Percentiles rank a stretch among this genome's conserved stretches.
Conservation (phyloP, 2,329 filamentous ascomycete species). For the Calonectria montana region DNA sequence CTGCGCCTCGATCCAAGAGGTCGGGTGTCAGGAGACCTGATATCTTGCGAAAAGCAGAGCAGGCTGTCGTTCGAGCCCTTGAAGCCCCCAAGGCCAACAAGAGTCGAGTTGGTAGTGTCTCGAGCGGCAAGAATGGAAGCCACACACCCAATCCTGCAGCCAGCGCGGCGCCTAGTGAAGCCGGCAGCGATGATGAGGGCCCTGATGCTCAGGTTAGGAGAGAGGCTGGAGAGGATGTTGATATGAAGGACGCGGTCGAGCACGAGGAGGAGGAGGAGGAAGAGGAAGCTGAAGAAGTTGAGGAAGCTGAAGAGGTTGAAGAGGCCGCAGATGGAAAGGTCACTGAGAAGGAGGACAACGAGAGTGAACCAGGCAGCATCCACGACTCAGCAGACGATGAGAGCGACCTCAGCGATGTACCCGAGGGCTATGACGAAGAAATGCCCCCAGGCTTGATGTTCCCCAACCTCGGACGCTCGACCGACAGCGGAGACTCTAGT, state of each 20-base stretch:
- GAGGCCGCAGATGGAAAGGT: constrained; percentile 38
- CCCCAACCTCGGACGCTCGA: constrained; percentile 55
- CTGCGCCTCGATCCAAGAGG: constrained; percentile 53
- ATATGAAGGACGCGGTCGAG: constrained; percentile 57
- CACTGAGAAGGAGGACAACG: constrained; percentile 42
- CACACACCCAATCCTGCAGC: constrained; percentile 51
- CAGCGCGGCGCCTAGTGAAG: constrained; percentile 50
- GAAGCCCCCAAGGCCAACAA: constrained; percentile 63
- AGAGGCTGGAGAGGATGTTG: constrained; percentile 49
- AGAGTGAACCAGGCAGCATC: constrained; percentile 61
- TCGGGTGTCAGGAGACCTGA: constrained; percentile 65
- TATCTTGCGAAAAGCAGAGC: constrained; percentile 71
- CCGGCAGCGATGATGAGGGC: constrained; percentile 54
- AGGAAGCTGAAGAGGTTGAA: constrained; percentile 45
- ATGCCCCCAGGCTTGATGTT: constrained; percentile 65
- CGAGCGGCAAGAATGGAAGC: constrained; percentile 60
- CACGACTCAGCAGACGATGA: constrained; percentile 76
- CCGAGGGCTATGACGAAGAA: constrained; percentile 68
- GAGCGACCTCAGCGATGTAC: constrained; percentile 72
- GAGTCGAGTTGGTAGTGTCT: constrained; percentile 62
- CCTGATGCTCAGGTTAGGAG: constrained; percentile 53
- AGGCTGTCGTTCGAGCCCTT: constrained; percentile 62
- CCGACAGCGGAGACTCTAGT: constrained; percentile 44
- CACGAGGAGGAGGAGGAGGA: constrained; percentile 41
- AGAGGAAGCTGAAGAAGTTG: constrained; percentile 45